Base-by-base conservation (phyloP, 768 basidiomycete genomes). In the Guyanaporus albipodus region DNA sequence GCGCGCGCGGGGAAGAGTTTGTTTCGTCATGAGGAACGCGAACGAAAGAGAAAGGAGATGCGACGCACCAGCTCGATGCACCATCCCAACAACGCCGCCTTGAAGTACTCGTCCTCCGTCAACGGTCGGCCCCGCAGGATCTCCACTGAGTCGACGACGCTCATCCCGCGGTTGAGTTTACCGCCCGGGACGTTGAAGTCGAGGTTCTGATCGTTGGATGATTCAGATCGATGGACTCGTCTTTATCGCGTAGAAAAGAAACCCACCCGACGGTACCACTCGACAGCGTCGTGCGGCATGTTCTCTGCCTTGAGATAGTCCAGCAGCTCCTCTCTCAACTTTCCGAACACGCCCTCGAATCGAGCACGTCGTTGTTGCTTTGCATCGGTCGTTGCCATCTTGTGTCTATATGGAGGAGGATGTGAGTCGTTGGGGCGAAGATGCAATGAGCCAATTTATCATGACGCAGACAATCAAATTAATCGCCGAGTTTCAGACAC, bases 111-210 rank as follows among this genome's bases (percentile, higher is more conserved):
- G 6, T 88, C 82, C 0, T 92, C 90, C 0, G 74, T 73, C 52
- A 95, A 68, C 15, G 70, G 38, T 2, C 79, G 71, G 1, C 87
- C 90, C 49, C 85, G 82, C 50, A 98, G 68, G 63, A 97, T 93
- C 69, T 91, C 84, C 42, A 85, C 87, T 4, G 91, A 88, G 67
- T 97, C 95, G 37, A 93, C 86, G 58, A 96, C 93, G 10, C 91
- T 92, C 71, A 97, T 75, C n/a, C 95, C 93, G 28, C 95, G 83
- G 69, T 96, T 98, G 44, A 97, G 83, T 69, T 98, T 98, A 4
- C 92, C 93, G 33, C 91, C 90, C 0, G 93, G 93, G n/a, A 90
- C 87, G 68, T 97, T 98, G 74, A 92, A 87, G 55, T 93, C 80
- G 46, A 98, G 72, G 64, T 78, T 93, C 43, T 44, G 43, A 28